These are phyloP conservation scores for Gyromitra esculenta DNA, from an alignment of 2,329 filamentous ascomycete genomes.

Conservation along the genomic window DNA sequence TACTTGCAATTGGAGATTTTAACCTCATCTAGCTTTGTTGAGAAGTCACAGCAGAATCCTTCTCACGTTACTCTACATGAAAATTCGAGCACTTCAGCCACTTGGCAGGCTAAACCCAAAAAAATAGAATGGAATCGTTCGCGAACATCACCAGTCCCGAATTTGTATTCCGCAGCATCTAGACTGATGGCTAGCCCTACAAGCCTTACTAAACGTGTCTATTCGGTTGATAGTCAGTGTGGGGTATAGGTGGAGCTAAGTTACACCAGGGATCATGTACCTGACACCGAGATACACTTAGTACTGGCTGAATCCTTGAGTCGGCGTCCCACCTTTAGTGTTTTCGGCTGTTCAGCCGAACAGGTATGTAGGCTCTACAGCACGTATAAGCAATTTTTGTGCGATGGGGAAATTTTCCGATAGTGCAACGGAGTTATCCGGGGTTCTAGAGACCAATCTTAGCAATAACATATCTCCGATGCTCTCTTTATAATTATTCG, in stretches of 20 bases:
- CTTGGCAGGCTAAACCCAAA: too few species aligned
- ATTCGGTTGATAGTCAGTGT: background rate
- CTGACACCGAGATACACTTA: background rate
- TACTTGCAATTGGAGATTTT: too few species aligned
- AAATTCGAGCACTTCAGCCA: too few species aligned
- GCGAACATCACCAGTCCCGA: background rate
- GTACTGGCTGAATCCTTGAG: background rate
- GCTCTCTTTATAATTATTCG: background rate
- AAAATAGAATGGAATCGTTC: background rate
- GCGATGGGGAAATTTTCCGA: constrained; percentile 22
- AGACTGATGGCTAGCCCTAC: background rate
- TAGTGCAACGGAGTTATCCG: constrained; percentile 13
- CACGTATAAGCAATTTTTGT: background rate
- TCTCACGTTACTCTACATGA: too few species aligned
- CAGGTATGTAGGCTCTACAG: background rate
- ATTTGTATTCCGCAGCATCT: background rate
- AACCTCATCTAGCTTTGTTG: too few species aligned
- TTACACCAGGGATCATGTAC: constrained; percentile 1
- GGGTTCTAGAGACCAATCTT: background rate
- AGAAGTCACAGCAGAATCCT: too few species aligned
- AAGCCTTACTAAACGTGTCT: background rate
- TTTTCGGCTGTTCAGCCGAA: background rate
- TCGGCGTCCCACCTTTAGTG: constrained; percentile 1
- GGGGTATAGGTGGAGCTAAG: constrained; percentile 1
- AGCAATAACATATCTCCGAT: constrained; percentile 24